A percentile compares a stretch with the other conserved stretches of the same genome.
phyloP scores from a whole-genome alignment of 257 asterid species.

The Jaltomata sinuosa region DNA sequence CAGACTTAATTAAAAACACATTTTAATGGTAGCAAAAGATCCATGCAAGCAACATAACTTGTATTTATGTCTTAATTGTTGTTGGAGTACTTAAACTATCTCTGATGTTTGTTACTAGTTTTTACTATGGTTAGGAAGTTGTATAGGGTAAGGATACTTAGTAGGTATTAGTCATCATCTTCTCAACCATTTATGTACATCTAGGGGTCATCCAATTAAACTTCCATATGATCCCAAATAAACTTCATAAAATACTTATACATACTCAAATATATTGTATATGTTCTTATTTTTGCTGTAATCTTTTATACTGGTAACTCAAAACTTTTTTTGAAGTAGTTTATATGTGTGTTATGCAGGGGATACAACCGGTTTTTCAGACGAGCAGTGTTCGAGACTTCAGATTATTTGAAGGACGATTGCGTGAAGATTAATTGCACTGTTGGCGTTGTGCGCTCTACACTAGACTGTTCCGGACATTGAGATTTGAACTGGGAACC shows the following conservation, averaged over 20 bases:
- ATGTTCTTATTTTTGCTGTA: neutral
- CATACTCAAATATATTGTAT: no score
- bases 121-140: neutral
- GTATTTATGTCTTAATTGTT: neutral
- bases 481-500: no score
- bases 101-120: neutral
- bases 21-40: neutral
- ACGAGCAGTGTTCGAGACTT: slow-evolving; percentile 75
- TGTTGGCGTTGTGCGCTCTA: slow-evolving; percentile 97
- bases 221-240: no score
- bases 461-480: slow-evolving; percentile 83
- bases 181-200: no score
- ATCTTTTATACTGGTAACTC: neutral
- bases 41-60: neutral
- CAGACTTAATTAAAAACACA: neutral
- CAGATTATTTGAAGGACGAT: slow-evolving; percentile 97
- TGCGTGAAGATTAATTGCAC: slow-evolving; percentile 98
- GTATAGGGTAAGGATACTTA: neutral
- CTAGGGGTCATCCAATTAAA: no score
- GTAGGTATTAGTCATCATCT: neutral
- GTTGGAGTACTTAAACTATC: neutral
- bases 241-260: no score
- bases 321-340: neutral
- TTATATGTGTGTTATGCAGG: slow-evolving; percentile 30
- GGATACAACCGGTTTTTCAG: slow-evolving; percentile 93